Base-by-base conservation (phyloP, 768 basidiomycete genomes). In the Phlegmacium glaucopus region DNA sequence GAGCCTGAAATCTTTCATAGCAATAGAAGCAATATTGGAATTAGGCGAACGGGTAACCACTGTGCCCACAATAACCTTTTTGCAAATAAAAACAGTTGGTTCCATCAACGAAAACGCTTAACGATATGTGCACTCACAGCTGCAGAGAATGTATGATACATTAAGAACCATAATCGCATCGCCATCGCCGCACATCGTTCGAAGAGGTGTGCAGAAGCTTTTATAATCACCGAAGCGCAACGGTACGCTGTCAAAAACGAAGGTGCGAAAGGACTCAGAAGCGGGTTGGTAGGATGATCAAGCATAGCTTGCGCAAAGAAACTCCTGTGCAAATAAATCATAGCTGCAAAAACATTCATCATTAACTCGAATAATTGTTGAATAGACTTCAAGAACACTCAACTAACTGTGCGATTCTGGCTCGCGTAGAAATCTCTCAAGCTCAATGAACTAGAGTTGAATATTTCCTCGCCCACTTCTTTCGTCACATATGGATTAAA, bases 261-360 rank as follows among this genome's bases (percentile, higher is more conserved):
- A 4, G 77, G 75, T 0, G 78, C 77, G 49, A 77, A 82, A 1
- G 77, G 74, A 48, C 77, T 78, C 9, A 77, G 62, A 22, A 80
- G 65, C 2, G 80, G 80, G 54, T 80, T 79, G 10, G 67, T 58
- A 1, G 79, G 78, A 51, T 74, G 66, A 53, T 79, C 77, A 8
- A 79, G 66, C 67, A 81, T 71, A 5, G 78, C 77, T 53, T 81
- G 77, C 3, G 78, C 78, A 44, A 79, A 81, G 64, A 76, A 81
- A 50, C 77, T 77, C 39, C 78, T 62, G 51, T 81, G 79, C 1
- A 81, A 63, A 55, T 79, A 78, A 9, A 79, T 52, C 76, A 81
- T 74, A 4, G 72, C 77, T 76, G 30, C 49, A 12, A 7, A 29
- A 26, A 39, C 27, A 17, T n/a, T 39, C 39, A 56, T 16, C 47